Base-by-base conservation (phyloP, 371 early-diverging fungal species). In the Syncephalis fuscata region DNA sequence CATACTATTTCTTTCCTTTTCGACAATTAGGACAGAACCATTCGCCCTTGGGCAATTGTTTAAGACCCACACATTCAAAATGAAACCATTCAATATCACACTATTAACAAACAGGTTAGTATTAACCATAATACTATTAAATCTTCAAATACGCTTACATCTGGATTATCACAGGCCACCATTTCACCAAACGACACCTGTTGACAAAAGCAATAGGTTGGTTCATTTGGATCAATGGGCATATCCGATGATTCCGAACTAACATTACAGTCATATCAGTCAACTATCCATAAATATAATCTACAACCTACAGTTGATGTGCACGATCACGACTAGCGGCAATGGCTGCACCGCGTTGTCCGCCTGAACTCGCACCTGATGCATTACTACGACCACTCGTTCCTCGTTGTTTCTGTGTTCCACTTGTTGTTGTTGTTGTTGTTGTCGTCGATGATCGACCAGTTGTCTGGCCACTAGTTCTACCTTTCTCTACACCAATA, bases 71-170 rank as follows among this genome's bases (percentile, higher is more conserved):
- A 64, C 97, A 97, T 11, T 75, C 78, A 55, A 84, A 75, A 68
- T 97, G 97, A 65, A 91, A 94, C 97, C 97, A 96, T 61, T 91
- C 88, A 49, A 82, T 78, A 44, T 81, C 81, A 58, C 93, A 94
- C 78, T 83, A 56, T 5, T 20, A 24, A 9, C 16, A 51, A 9
- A 40, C 44, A 46, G 15, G 41, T 27, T 14, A 23, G 24, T 10
- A 40, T 22, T 39, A 17, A 26, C 39, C 39, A 10, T 1, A n/a
- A 11, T 1, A 48, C 46, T 9, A 25, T 5, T 21, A 32, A 32
- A 41, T 44, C 14, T 4, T 20, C 14, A 22, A 20, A 19, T 44
- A 22, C 44, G 9, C 71, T 57, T 74, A 86, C 87, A 50, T 88
- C 87, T 14, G 71, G 70, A 48, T 89, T 85, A 57, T 95, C 96